Conservation (phyloP, 768 basidiomycete genomes). For the Leccinellum albellum region DNA sequence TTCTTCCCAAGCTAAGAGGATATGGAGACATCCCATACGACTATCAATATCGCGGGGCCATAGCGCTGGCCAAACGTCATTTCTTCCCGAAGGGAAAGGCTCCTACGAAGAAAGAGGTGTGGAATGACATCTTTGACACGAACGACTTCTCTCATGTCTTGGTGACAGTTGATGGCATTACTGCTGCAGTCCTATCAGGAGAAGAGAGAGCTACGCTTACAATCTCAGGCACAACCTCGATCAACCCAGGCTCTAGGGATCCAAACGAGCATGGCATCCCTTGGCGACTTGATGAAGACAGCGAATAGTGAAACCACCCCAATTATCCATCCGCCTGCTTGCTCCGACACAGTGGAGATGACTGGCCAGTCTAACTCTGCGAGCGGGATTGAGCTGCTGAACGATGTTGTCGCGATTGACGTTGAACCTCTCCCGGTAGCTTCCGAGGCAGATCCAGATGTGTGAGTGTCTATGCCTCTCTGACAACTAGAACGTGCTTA, state of each 20-base stretch:
- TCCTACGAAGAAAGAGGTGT: slow-evolving; percentile 27
- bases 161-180: slow-evolving; percentile 18
- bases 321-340: background rate
- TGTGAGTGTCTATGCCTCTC: slow-evolving; percentile 8
- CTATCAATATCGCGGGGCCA: slow-evolving; percentile 25
- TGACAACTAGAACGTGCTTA: background rate
- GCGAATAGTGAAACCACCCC: background rate
- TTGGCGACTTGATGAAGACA: background rate
- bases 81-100: slow-evolving; percentile 23
- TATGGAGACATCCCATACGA: slow-evolving; percentile 28
- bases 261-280: slow-evolving; percentile 18
- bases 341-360: background rate
- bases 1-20: slow-evolving; percentile 28
- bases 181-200: slow-evolving; percentile 26
- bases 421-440: background rate
- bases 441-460: background rate
- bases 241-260: slow-evolving; percentile 15
- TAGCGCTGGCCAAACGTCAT: slow-evolving; percentile 27
- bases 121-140: background rate
- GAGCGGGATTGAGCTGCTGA: background rate
- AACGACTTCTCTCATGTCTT: slow-evolving; percentile 1
- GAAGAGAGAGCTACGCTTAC: slow-evolving; percentile 9
- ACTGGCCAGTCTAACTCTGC: background rate
- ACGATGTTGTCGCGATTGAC: background rate
- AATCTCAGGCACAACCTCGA: background rate